Conservation (phyloP, 768 basidiomycete genomes). For the Tephrocybe sp. region DNA sequence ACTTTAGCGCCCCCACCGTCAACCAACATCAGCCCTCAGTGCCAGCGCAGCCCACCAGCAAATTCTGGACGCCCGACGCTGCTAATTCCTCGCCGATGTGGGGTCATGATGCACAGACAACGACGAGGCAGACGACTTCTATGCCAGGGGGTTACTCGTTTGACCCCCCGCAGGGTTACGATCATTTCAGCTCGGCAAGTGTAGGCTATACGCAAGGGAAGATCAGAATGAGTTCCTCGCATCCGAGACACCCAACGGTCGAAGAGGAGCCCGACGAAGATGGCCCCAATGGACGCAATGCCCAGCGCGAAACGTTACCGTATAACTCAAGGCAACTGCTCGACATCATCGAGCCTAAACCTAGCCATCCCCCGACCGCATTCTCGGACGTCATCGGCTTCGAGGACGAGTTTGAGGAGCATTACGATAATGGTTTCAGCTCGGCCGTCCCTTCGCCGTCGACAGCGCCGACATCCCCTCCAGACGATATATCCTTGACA, state of each 20-base stretch:
- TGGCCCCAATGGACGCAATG: constrained; percentile 21
- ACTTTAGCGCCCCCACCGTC: constrained; percentile 6
- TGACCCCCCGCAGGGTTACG: constrained; percentile 1
- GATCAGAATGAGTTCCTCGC: constrained; percentile 3
- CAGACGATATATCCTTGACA: constrained; percentile 21
- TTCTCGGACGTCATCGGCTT: constrained; percentile 39
- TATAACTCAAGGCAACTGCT: constrained; percentile 33
- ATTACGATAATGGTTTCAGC: constrained; percentile 18
- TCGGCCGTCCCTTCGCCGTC: constrained; percentile 27
- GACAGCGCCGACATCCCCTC: constrained; percentile 28
- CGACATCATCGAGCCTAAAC: constrained; percentile 42
- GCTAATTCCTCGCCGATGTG: constrained; percentile 12
- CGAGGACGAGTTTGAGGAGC: constrained; percentile 21
- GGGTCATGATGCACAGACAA: constrained; percentile 7
- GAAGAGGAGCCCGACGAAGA: constrained; percentile 50
- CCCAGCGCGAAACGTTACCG: constrained; percentile 30
- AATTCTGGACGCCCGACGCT: constrained; percentile 18
- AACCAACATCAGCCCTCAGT: constrained; percentile 4
- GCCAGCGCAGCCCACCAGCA: constrained; percentile 1
- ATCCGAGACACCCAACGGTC: constrained; percentile 37
- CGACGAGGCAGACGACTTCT: constrained; percentile 1
- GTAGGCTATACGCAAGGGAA: not conserved
- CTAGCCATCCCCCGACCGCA: constrained; percentile 36
- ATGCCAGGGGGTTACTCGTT: constrained; percentile 12
- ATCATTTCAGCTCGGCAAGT: not conserved